Percentiles rank a stretch among this genome's conserved stretches.
These are phyloP conservation scores for Trichomonas gallinae DNA, from an alignment of 208 protist genomes.

Conservation along the genomic window DNA sequence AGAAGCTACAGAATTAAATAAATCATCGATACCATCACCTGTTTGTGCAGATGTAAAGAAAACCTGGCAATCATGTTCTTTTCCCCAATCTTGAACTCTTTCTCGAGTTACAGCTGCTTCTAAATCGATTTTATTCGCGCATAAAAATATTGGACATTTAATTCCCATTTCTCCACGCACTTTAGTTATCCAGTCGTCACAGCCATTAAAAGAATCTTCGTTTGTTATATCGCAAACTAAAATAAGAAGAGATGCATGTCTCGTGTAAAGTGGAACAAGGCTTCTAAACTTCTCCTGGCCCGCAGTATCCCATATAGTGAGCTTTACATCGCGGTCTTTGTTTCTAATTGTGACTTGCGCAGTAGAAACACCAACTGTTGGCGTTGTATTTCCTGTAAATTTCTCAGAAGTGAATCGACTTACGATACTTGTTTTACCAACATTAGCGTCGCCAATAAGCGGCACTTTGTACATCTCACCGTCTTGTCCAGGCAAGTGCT, in stretches of 20 bases:
- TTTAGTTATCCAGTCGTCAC: not conserved
- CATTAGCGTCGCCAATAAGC: not conserved
- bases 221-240: not conserved
- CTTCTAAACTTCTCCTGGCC: not conserved
- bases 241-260: not conserved
- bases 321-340: not conserved
- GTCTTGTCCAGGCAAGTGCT: not conserved
- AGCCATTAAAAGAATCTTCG: not conserved
- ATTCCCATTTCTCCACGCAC: not conserved
- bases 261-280: not conserved
- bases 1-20: not conserved
- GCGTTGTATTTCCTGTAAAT: not conserved
- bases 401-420: not conserved
- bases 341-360: not conserved
- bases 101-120: not conserved
- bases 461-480: not conserved
- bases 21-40: not conserved
- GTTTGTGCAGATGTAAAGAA: not conserved
- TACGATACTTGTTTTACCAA: not conserved
- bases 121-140: conserved; percentile 10
- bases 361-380: not conserved
- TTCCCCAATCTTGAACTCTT: not conserved
- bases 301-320: not conserved
- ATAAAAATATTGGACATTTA: not conserved
- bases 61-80: not conserved